phyloP scores from a whole-genome alignment of 106 monocot genomes.

The Hemerocallis citrina region DNA sequence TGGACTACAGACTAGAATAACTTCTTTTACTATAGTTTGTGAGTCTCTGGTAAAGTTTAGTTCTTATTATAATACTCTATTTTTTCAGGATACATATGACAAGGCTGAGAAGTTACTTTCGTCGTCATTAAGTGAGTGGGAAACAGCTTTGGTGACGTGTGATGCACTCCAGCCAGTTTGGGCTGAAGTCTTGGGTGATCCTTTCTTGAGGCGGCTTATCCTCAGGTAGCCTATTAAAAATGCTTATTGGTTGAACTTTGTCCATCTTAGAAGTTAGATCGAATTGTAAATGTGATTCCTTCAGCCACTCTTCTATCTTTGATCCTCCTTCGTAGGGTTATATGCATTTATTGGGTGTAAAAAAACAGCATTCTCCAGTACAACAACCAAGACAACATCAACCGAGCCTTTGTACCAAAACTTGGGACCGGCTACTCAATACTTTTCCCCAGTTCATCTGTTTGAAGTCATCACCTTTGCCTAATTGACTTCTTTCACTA shows the following conservation, averaged over 20 bases:
- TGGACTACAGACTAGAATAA: too few species aligned
- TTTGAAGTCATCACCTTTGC: too few species aligned
- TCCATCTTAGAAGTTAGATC: neutral
- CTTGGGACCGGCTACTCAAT: neutral
- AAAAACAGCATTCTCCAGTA: neutral
- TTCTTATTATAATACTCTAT: conserved; percentile 4
- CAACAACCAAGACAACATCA: neutral
- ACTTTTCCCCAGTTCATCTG: too few species aligned
- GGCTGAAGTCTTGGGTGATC: conserved; percentile 74
- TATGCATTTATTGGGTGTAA: too few species aligned
- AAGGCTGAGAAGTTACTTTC: conserved; percentile 64
- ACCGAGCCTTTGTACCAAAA: neutral
- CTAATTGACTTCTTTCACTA: too few species aligned
- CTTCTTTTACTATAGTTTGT: too few species aligned
- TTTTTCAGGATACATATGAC: conserved; percentile 62
- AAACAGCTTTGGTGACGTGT: conserved; percentile 26
- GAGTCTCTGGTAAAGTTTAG: neutral
- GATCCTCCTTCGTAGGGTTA: too few species aligned
- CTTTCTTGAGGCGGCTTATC: conserved; percentile 78
- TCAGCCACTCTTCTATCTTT: too few species aligned
- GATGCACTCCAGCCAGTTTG: conserved; percentile 65
- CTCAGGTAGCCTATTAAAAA: conserved; percentile 48
- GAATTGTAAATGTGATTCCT: neutral
- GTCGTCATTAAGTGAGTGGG: conserved; percentile 53
- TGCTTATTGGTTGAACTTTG: neutral